A percentile compares a stretch with the other conserved stretches of the same genome.
Evolutionary conservation across 2,329 filamentous ascomycete genomes (phyloP).

Genomic region (Berkeleyomyces rouxiae): DNA sequence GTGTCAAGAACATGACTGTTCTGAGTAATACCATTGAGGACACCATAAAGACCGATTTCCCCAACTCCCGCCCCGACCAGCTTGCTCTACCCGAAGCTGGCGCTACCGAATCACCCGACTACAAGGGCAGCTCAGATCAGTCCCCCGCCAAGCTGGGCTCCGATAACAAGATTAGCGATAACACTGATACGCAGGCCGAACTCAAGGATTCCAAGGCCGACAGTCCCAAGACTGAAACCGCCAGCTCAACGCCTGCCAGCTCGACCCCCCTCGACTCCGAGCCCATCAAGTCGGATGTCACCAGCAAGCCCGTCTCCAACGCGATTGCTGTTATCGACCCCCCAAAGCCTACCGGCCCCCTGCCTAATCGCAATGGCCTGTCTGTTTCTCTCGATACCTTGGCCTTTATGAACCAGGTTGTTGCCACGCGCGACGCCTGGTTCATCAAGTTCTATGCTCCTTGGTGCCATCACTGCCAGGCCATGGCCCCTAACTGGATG

Average conservation of each 20-base stretch:
- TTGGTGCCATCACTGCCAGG: slow-evolving; percentile 93
- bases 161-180: slow-evolving; percentile 18
- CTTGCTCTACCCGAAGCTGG: slow-evolving; percentile 56
- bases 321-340: slow-evolving; percentile 22
- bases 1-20: slow-evolving; percentile 47
- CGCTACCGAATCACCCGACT: slow-evolving; percentile 31
- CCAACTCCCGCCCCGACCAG: slow-evolving; percentile 57
- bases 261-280: slow-evolving; percentile 11
- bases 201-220: slow-evolving; percentile 14
- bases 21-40: slow-evolving; percentile 60
- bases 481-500: slow-evolving; percentile 77
- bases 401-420: slow-evolving; percentile 72
- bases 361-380: slow-evolving; percentile 56
- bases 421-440: slow-evolving; percentile 79
- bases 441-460: slow-evolving; percentile 98
- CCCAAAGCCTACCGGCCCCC: slow-evolving; percentile 34
- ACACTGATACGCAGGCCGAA: slow-evolving; percentile 16
- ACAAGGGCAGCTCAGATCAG: neutral
- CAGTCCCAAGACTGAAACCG: neutral
- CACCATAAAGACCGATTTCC: slow-evolving; percentile 58
- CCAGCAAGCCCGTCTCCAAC: slow-evolving; percentile 15
- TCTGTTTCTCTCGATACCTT: slow-evolving; percentile 67
- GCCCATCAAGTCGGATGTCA: slow-evolving; percentile 16
- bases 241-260: too few species aligned
- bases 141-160: slow-evolving; percentile 15